Conservation (phyloP, 1,139 yeast species). For the Scheffersomyces titani region DNA sequence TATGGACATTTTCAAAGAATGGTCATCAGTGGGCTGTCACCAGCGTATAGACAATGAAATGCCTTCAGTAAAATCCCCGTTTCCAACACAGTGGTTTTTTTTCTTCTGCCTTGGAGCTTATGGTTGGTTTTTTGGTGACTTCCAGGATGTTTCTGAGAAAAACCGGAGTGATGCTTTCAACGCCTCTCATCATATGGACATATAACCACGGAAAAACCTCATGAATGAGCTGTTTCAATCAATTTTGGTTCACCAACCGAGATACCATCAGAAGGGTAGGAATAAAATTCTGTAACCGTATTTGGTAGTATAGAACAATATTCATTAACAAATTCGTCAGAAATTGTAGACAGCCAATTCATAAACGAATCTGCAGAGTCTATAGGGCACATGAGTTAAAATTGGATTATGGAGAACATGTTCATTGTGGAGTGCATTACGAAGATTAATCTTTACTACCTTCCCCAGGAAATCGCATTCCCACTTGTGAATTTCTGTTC, state of each 20-base stretch:
- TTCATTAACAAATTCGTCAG: background rate
- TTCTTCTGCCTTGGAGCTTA: background rate
- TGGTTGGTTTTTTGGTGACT: background rate
- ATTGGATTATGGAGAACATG: background rate
- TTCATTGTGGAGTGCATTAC: background rate
- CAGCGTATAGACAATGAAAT: background rate
- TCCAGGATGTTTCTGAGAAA: background rate
- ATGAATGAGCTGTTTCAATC: background rate
- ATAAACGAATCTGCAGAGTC: background rate
- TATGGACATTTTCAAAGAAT: background rate
- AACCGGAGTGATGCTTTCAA: no score
- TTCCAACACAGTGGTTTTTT: background rate
- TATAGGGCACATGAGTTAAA: background rate
- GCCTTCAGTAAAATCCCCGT: no score
- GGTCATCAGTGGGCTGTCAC: background rate
- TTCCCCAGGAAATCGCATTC: background rate
- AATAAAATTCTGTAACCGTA: background rate
- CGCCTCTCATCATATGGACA: no score
- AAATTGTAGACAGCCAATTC: background rate
- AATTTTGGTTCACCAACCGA: background rate
- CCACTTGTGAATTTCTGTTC: background rate
- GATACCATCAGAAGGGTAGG: background rate
- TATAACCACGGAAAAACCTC: background rate
- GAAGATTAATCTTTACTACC: background rate
- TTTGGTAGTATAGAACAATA: background rate